Conservation (phyloP, 768 basidiomycete species). For the Rhodotorula paludigena region DNA sequence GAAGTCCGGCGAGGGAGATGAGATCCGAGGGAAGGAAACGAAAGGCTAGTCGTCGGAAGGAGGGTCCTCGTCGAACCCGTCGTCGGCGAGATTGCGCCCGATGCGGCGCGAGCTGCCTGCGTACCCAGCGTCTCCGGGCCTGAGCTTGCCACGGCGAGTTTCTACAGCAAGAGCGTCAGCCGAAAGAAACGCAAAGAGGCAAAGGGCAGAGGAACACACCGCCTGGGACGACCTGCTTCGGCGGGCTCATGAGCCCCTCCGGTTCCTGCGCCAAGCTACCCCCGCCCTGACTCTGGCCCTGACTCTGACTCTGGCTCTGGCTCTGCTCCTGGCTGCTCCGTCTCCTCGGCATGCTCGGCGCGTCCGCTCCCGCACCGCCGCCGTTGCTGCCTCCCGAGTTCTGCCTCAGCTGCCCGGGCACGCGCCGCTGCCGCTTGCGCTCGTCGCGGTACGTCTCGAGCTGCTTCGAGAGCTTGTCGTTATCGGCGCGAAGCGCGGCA, state of each 20-base stretch:
- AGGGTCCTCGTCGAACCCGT: neutral
- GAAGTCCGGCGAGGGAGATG: neutral
- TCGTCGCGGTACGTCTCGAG: neutral
- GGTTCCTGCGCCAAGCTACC: neutral
- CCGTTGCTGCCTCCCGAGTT: neutral
- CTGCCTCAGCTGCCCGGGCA: neutral
- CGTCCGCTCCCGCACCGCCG: neutral
- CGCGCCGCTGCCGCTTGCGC: slow-evolving; percentile 1
- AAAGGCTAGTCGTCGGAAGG: neutral
- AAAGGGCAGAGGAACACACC: neutral
- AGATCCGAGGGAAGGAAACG: too few species aligned
- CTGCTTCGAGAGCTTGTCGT: neutral
- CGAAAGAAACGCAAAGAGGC: neutral
- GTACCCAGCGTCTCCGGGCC: slow-evolving; percentile 3
- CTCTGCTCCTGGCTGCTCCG: neutral
- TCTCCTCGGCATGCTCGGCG: neutral
- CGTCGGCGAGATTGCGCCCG: too few species aligned
- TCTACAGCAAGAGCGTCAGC: neutral
- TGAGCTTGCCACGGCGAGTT: neutral
- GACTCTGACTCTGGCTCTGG: neutral
- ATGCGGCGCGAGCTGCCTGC: neutral
- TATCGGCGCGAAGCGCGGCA: neutral
- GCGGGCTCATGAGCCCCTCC: neutral
- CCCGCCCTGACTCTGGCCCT: neutral
- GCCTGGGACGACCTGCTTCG: slow-evolving; percentile 5